These are phyloP conservation scores for Tetrastigma voinierianum DNA, from an alignment of 164 flowering plant species.

Conservation along the genomic window DNA sequence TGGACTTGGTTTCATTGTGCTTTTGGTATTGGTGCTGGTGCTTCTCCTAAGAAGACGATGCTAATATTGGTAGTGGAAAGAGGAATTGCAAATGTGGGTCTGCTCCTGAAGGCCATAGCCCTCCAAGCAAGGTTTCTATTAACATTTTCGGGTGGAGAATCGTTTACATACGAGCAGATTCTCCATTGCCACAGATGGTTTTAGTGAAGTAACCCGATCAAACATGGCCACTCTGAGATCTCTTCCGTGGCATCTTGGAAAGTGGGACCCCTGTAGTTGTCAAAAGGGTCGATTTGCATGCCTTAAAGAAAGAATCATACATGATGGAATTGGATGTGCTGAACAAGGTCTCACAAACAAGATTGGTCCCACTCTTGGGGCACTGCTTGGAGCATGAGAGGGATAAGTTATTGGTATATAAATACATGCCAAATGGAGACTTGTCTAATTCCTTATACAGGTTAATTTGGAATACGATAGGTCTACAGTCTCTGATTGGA, in stretches of 20 bases:
- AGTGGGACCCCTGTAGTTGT: conserved; percentile 54
- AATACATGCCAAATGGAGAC: conserved; percentile 38
- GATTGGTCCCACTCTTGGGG: conserved; percentile 35
- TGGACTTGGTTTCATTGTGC: conserved; percentile 54
- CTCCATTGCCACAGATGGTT: conserved; percentile 46
- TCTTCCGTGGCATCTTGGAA: conserved; percentile 58
- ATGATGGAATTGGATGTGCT: conserved; percentile 26
- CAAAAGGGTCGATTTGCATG: conserved; percentile 48
- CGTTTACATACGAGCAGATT: conserved; percentile 66
- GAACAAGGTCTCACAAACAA: conserved; percentile 25
- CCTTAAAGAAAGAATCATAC: conserved; percentile 33
- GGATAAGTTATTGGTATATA: conserved; percentile 32
- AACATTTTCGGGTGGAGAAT: conserved; percentile 52
- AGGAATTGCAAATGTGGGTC: conserved; percentile 40
- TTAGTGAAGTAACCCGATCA: conserved; percentile 65
- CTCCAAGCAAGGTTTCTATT: conserved; percentile 29
- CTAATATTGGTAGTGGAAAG: conserved; percentile 41
- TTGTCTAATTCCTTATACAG: conserved; percentile 27
- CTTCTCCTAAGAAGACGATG: conserved; percentile 30
- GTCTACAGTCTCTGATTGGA: conserved; percentile 57
- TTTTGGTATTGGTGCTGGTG: conserved; percentile 39
- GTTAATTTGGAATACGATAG: conserved; percentile 39
- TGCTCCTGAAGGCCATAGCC: conserved; percentile 35
- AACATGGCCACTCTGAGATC: conserved; percentile 80
- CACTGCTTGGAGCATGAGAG: conserved; percentile 42